Conservation (phyloP, 1,284 basidiomycete genomes). For the Exobasidium cylindrosporum region DNA sequence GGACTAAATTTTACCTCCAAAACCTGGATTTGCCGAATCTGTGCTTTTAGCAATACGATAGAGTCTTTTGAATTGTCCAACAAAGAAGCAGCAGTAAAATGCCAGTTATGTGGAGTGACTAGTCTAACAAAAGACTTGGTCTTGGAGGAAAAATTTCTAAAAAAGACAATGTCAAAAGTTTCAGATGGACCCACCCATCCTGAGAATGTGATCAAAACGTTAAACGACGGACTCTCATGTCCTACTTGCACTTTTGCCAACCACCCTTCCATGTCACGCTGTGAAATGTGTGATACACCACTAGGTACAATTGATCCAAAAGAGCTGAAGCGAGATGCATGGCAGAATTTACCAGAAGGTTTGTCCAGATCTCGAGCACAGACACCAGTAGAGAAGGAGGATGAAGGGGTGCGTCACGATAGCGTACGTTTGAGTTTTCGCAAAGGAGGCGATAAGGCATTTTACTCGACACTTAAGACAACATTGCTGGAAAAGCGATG, state of each 20-base stretch:
- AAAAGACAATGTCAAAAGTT: neutral
- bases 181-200: neutral
- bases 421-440: neutral
- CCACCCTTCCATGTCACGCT: conserved; percentile 69
- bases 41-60: conserved; percentile 31
- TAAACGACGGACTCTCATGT: conserved; percentile 59
- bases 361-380: neutral
- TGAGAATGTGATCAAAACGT: neutral
- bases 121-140: conserved; percentile 6
- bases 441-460: conserved; percentile 7
- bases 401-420: neutral
- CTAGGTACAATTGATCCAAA: conserved; percentile 56
- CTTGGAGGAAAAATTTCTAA: neutral
- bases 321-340: neutral
- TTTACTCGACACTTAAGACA: conserved; percentile 6
- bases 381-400: neutral
- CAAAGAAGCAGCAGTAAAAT: neutral
- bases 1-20: conserved; percentile 10
- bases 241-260: conserved; percentile 90
- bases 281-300: conserved; percentile 82
- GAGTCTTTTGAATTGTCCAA: neutral
- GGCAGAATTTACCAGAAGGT: neutral
- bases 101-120: conserved; percentile 37
- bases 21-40: conserved; percentile 46
- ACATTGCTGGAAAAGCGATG: neutral